A percentile compares a stretch with the other conserved stretches of the same genome.
phyloP scores from a whole-genome alignment of 441 rosid species.

The Populus trichocarpa region DNA sequence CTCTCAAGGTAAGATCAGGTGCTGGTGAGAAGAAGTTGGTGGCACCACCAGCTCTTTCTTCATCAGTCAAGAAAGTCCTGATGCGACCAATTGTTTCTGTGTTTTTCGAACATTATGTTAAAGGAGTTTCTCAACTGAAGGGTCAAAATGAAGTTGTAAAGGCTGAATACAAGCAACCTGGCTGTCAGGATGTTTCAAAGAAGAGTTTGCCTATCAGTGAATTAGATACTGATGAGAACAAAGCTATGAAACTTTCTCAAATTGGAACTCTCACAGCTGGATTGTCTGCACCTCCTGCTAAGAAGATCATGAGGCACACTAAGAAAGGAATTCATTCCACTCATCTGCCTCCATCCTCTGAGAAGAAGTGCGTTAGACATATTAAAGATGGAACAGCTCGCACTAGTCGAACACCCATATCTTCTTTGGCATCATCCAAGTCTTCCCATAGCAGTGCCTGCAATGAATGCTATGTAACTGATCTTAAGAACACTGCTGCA shows the following conservation, averaged over 20 bases:
- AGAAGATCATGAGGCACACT: slow-evolving; percentile 15
- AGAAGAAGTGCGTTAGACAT: slow-evolving; percentile 13
- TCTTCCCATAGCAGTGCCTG: slow-evolving; percentile 11
- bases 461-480: slow-evolving; percentile 24
- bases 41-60: slow-evolving; percentile 22
- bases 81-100: slow-evolving; percentile 17
- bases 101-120: slow-evolving; percentile 29
- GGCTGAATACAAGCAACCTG: slow-evolving; percentile 5
- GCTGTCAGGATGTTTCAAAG: slow-evolving; percentile 30
- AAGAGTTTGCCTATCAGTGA: slow-evolving; percentile 44
- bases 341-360: slow-evolving; percentile 14
- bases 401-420: slow-evolving; percentile 19
- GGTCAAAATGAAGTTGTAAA: slow-evolving; percentile 7
- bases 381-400: neutral
- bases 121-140: slow-evolving; percentile 17
- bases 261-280: neutral
- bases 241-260: neutral
- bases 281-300: slow-evolving; percentile 21
- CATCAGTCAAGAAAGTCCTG: slow-evolving; percentile 18
- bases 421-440: slow-evolving; percentile 22
- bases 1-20: slow-evolving; percentile 14
- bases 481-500: slow-evolving; percentile 16
- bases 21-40: slow-evolving; percentile 17
- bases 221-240: slow-evolving; percentile 33
- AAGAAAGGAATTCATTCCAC: slow-evolving; percentile 9